Base-by-base conservation (phyloP, 305 asterid genomes). In the Fraxinus floribunda region DNA sequence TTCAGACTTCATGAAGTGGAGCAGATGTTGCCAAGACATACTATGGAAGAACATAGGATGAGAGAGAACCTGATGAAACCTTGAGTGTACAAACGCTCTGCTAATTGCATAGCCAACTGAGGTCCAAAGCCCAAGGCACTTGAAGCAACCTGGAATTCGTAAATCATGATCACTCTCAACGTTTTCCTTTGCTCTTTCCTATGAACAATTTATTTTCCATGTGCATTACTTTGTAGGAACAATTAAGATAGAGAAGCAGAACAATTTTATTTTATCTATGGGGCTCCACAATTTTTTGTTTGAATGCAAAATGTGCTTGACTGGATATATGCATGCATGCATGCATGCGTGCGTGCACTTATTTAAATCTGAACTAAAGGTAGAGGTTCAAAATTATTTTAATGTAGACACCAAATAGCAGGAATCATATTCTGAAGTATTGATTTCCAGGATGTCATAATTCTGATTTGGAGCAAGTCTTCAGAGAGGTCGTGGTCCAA, bases 111-210 rank as follows among this genome's bases (percentile, higher is more conserved):
- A 76, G 98, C 92, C 81, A 90, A 84, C 92, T 92, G 97, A 46
- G 98, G 97, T 74, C 98, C 97, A 78, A 91, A 91, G 44, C 98
- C 97, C 86, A 94, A 86, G 75, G 97, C 92, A 88, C 98, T 94
- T 88, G 98, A 93, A 86, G 98, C 98, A 80, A 94, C 94, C 98
- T 94, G 90, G 71, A 87, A 80, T 79, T 84, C 72, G 77, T 80
- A 85, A 80, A 74, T 83, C 35, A 74, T 32, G 32, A 80, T 60
- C 71, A 77, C 26, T n/a, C 78, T 70, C 60, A 85, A 70, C 18
- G 35, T 26, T 39, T 3, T 20, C 20, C 34, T 29, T 44, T 16
- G 38, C 75, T 64, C 41, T 24, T 72, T 78, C n/a, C 79, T 22
- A 36, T 80, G 62, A 41, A 73, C 4, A 62, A 30, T 35, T 78